Evolutionary conservation across 2,329 filamentous ascomycete species (phyloP).

Genomic region (Leptographium procerum): DNA sequence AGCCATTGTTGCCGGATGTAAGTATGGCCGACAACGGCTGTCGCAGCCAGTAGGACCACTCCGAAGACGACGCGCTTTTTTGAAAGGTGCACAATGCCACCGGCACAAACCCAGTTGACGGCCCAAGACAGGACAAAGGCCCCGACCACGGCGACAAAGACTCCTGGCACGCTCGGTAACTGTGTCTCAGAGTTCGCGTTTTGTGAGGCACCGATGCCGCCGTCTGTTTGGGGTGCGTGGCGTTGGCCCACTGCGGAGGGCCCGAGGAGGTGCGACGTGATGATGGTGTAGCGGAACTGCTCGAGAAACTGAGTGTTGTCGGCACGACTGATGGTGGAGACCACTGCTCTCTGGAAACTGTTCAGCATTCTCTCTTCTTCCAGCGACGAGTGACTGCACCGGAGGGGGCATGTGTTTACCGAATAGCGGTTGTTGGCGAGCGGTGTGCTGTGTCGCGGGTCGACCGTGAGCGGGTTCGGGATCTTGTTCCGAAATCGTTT

Average conservation of each 20-base stretch:
- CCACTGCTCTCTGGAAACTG: conserved; percentile 48
- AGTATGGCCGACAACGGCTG: conserved; percentile 53
- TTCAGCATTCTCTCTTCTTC: background rate
- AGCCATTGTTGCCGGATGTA: conserved; percentile 74
- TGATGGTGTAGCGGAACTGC: conserved; percentile 84
- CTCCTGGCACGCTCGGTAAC: conserved; percentile 26
- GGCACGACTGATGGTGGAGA: conserved; percentile 59
- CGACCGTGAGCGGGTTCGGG: conserved; percentile 31
- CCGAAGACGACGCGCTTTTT: conserved; percentile 41
- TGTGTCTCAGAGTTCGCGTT: conserved; percentile 7
- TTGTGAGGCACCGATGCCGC: too few relatives aligned
- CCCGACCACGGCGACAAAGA: conserved; percentile 46
- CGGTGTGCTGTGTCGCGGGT: conserved; percentile 26
- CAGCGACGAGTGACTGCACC: background rate
- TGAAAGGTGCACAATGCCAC: conserved; percentile 38
- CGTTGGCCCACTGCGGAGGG: conserved; percentile 42
- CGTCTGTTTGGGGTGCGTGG: conserved; percentile 5
- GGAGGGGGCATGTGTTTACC: conserved; percentile 24
- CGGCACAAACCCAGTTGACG: conserved; percentile 56
- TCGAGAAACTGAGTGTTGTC: conserved; percentile 83
- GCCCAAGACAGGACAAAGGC: conserved; percentile 60
- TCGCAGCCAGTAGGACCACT: conserved; percentile 34
- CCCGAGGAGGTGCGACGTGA: conserved; percentile 79
- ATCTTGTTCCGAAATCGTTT: conserved; percentile 40
- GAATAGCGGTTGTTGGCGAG: conserved; percentile 39